Evolutionary conservation across 352 stramenopile species (phyloP).

Genomic region (Globisporangium paroecandrum): DNA sequence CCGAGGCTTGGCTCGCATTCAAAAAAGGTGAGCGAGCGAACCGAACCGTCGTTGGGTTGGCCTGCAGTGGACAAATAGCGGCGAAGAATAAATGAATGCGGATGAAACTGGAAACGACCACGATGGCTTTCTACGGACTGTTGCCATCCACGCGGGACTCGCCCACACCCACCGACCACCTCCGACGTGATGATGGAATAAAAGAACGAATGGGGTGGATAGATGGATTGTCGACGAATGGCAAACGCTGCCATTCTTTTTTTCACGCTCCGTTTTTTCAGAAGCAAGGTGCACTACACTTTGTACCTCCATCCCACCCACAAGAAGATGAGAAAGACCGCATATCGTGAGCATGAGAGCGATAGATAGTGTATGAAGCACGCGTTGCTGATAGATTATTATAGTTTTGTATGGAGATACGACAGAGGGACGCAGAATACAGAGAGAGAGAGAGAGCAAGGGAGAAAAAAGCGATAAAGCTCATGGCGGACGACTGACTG

Average conservation of each 20-base stretch:
- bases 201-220: no score
- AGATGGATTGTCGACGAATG: constrained; percentile 1
- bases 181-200: no score
- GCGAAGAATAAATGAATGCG: no score
- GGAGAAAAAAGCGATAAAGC: not conserved
- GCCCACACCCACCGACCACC: no score
- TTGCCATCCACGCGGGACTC: no score
- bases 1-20: not conserved
- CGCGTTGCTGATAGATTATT: not conserved
- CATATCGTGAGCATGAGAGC: no score
- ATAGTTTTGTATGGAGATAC: not conserved
- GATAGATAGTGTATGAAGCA: not conserved
- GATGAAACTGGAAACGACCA: no score
- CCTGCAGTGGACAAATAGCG: not conserved
- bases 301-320: no score
- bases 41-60: not conserved
- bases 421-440: not conserved
- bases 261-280: not conserved
- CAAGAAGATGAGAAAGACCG: no score
- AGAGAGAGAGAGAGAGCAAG: not conserved
- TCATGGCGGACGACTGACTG: not conserved
- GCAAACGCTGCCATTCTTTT: not conserved
- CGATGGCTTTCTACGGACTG: no score
- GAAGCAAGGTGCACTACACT: no score
- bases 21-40: not conserved